Evolutionary conservation across 2,329 filamentous ascomycete genomes (phyloP).

Genomic region (Penicillium sp.): DNA sequence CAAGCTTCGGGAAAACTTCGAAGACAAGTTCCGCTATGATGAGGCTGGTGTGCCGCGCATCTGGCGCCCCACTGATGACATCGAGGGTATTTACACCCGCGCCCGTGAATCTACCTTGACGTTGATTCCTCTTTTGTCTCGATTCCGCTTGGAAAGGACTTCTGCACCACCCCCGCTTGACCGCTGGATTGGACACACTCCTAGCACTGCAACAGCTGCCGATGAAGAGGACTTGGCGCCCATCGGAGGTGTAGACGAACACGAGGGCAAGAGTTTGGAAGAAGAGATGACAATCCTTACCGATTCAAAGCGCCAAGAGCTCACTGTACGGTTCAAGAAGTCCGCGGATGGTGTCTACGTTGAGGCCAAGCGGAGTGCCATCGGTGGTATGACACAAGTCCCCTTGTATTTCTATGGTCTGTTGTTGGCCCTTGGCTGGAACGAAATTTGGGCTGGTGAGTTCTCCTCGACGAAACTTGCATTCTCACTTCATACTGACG

Average conservation of each 20-base stretch:
- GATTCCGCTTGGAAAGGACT: conserved; percentile 75
- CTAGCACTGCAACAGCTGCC: conserved; percentile 69
- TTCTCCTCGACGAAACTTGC: conserved; percentile 19
- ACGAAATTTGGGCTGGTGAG: conserved; percentile 92
- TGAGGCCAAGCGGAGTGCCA: conserved; percentile 93
- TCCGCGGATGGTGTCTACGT: conserved; percentile 97
- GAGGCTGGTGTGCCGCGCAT: conserved; percentile 91
- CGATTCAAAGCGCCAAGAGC: conserved; percentile 84
- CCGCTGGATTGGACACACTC: conserved; percentile 77
- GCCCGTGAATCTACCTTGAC: conserved; percentile 89
- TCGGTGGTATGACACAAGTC: conserved; percentile 90
- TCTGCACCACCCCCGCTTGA: conserved; percentile 77
- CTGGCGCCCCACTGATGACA: conserved; percentile 95
- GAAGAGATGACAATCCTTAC: conserved; percentile 95
- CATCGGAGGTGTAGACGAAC: conserved; percentile 91
- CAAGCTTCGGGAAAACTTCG: conserved; percentile 96
- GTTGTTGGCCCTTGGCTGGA: conserved; percentile 92
- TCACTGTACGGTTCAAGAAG: conserved; percentile 96
- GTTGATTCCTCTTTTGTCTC: conserved; percentile 82
- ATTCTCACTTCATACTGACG: conserved; percentile 2
- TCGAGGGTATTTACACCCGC: conserved; percentile 90
- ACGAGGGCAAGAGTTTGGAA: conserved; percentile 89
- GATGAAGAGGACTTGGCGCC: conserved; percentile 88
- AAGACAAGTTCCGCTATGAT: conserved; percentile 98
- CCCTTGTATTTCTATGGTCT: conserved; percentile 93